phyloP scores from a whole-genome alignment of 805 yeast genomes.

The Candida ovalis region DNA sequence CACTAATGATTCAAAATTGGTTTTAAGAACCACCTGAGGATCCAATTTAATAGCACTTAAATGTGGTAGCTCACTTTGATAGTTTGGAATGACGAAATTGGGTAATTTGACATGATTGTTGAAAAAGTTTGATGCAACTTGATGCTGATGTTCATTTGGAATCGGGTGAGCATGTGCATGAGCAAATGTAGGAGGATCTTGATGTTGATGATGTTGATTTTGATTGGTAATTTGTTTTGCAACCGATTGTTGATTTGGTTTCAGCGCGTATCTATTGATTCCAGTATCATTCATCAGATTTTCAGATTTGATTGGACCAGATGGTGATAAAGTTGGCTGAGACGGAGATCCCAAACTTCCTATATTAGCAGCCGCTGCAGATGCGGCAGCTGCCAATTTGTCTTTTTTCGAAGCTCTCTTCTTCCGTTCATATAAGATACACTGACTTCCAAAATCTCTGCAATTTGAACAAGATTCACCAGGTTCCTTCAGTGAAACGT shows the following conservation, averaged over 20 bases:
- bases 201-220: background rate
- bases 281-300: background rate
- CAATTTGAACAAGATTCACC: slow-evolving; percentile 65
- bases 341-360: background rate
- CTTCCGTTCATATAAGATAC: slow-evolving; percentile 50
- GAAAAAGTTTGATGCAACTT: background rate
- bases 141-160: background rate
- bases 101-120: slow-evolving; percentile 1
- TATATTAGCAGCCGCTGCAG: background rate
- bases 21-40: slow-evolving; percentile 8
- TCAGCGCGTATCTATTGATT: background rate
- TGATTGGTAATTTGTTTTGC: background rate
- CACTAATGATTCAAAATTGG: slow-evolving; percentile 10
- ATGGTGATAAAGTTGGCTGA: background rate
- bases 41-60: slow-evolving; percentile 10
- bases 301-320: background rate
- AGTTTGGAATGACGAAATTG: slow-evolving; percentile 7
- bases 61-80: slow-evolving; percentile 6
- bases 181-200: background rate
- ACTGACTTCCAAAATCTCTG: slow-evolving; percentile 63
- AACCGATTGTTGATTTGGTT: background rate
- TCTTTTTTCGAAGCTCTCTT: slow-evolving; percentile 20
- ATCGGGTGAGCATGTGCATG: background rate
- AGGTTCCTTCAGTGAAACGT: slow-evolving; percentile 40
- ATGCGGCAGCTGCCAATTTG: background rate